Evolutionary conservation across 345 rosid species (phyloP), one percentile per base, ranked within the genome.

Genomic region (Citropsis articulata): DNA sequence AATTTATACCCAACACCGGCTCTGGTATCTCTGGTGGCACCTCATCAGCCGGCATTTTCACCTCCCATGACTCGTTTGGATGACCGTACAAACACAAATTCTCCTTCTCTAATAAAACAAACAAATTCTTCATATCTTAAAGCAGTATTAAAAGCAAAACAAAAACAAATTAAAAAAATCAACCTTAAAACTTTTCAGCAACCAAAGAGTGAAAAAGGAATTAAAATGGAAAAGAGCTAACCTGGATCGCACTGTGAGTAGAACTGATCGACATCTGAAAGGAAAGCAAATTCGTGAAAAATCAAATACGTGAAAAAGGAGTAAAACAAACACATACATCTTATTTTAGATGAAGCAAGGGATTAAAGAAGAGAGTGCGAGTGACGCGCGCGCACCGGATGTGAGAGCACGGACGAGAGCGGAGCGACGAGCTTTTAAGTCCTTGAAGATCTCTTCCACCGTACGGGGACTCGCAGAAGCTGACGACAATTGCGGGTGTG

Each of bases 21-120:
- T 91, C 96, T n/a, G 96, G 92, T 9, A 91, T 91, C 89, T 91
- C 94, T 0, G 94, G 92, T 6, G 94, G 98, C 63, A 93, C 93
- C 85, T 93, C 96, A 77, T 91, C 92, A 2, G 94, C 91, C 0
- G 97, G 93, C 28, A 90, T 83, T 61, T 87, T 86, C 75, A 93
- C 96, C 83, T 93, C 98, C 98, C 98, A 93, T 30, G 86, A 80
- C 80, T 88, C 98, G 65, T 90, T 89, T 14, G 98, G 89, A 60
- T 89, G 89, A 75, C 95, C 95, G 75, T 93, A 93, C 72, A 91
- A 80, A 81, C 95, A 93, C 73, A 91, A 76, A 79, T 91, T 91
- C 87, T 93, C 95, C 92, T 87, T 93, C 35, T 93, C 97, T 91
- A 57, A 48, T 22, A 36, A 56, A 73, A 36, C 14, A 75, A 19